Base-by-base conservation (phyloP, 108 stramenopile species). In the Skeletonema tropicum region DNA sequence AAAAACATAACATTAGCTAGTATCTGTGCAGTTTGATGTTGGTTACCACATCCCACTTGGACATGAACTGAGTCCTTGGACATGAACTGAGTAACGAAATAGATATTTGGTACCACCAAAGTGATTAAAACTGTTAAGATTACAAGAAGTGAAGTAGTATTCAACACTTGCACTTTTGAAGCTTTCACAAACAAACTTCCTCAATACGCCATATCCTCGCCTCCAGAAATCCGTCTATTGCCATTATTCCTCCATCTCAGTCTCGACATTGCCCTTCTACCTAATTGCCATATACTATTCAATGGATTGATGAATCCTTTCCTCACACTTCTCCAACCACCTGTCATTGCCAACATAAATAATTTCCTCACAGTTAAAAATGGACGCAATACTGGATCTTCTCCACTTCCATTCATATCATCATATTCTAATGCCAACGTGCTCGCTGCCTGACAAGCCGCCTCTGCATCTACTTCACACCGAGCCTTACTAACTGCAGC, bases 401-500 rank as follows among this genome's bases (percentile, higher is more conserved):
- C 80, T 10, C 77, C 86, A 29, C 64, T 81, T 25, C 89, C 88
- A 17, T 80, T 73, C 63, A 70, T 78, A 39, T 62, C 63, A 25
- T 79, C 77, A 64, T 95, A 93, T 63, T 92, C 92, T 12, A 95
- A 68, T 14, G 89, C 91, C n/a, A 95, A 60, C 19, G 92, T 92
- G 11, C 84, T 89, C 19, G 94, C 90, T 29, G 92, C 94, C 69
- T 93, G 89, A 31, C 83, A 76, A 3, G 92, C 92, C 3, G 94
- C 94, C 60, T 92, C 85, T 8, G 91, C 88, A 59, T 95, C 89
- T 13, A 95, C 94, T 66, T 92, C 89, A 69, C 94, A 95, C 21
- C 92, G 72, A 13, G 96, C 94, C 68, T 97, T 97, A 58, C 87
- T 86, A 10, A 97, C 96, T 31, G 88, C 82, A n/a, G 96, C 96